A percentile compares a stretch with the other conserved stretches of the same genome.
Conservation (phyloP, 1,284 basidiomycete genomes). For the Bondarzewia mesenterica region DNA sequence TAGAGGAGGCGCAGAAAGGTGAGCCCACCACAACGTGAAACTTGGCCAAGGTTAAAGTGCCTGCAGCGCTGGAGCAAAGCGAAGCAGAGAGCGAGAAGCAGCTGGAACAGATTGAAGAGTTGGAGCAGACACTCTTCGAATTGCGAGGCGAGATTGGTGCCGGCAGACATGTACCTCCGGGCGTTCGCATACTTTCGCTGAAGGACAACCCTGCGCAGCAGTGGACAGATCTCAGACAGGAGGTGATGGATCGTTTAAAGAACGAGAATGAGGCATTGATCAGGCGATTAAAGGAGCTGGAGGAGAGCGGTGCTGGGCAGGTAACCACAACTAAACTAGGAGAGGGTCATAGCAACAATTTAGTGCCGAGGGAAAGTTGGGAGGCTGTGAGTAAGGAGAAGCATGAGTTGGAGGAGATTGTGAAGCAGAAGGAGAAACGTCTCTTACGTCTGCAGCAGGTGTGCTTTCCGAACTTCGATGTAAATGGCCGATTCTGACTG, state of each 20-base stretch:
- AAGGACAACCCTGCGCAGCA: constrained; percentile 68
- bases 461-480: no score
- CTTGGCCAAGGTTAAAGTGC: neutral
- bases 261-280: constrained; percentile 71
- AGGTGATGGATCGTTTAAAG: constrained; percentile 60
- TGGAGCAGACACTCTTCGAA: constrained; percentile 70
- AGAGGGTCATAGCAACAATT: constrained; percentile 21
- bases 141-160: constrained; percentile 67
- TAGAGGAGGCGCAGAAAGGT: constrained; percentile 38
- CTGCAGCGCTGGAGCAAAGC: constrained; percentile 35
- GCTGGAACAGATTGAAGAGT: constrained; percentile 45
- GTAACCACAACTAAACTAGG: constrained; percentile 8
- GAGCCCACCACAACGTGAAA: constrained; percentile 6
- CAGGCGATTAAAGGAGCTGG: constrained; percentile 48
- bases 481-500: no score
- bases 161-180: constrained; percentile 70
- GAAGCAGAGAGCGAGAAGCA: constrained; percentile 29
- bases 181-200: constrained; percentile 62
- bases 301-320: constrained; percentile 24
- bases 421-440: constrained; percentile 71
- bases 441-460: constrained; percentile 67
- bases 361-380: constrained; percentile 65
- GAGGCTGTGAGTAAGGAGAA: constrained; percentile 60
- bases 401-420: constrained; percentile 44
- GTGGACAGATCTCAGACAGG: constrained; percentile 63